These are phyloP conservation scores for Globisporangium radiosum DNA, from an alignment of 352 stramenopile species.

Conservation along the genomic window DNA sequence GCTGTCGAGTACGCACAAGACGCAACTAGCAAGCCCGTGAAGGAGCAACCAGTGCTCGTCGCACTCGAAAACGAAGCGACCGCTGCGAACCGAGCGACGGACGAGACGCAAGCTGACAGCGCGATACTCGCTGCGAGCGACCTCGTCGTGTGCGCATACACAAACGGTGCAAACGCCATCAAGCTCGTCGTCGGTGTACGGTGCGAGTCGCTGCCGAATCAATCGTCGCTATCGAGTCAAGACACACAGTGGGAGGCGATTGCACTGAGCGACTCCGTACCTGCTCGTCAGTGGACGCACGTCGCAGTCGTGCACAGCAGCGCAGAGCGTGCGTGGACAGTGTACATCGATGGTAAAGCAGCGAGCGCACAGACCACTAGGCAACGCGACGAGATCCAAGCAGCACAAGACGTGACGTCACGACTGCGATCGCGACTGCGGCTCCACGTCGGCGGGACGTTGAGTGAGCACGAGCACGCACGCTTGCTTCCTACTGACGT, in stretches of 20 bases:
- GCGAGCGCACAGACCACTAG: not conserved
- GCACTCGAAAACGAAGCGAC: not conserved
- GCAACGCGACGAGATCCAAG: too few relatives aligned
- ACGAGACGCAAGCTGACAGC: not conserved
- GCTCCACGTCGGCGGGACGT: conserved; percentile 1
- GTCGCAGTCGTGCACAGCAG: not conserved
- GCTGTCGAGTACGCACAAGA: not conserved
- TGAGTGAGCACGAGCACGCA: conserved; percentile 3
- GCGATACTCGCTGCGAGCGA: not conserved
- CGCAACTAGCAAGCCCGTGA: not conserved
- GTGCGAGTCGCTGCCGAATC: not conserved
- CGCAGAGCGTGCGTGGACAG: not conserved
- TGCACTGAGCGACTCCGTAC: not conserved
- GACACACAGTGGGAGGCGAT: conserved; percentile 3
- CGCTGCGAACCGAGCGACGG: not conserved
- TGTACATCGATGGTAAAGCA: conserved; percentile 3
- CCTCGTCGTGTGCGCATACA: conserved; percentile 4
- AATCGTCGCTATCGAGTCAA: not conserved
- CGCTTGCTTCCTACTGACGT: not conserved
- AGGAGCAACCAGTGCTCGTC: conserved; percentile 2
- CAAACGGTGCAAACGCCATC: not conserved
- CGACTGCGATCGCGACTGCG: not conserved
- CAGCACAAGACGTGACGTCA: too few relatives aligned
- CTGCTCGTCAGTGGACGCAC: conserved; percentile 4
- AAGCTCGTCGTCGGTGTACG: not conserved